A percentile compares a stretch with the other conserved stretches of the same genome.
Conservation (phyloP, 306 rosid genomes). For the Quercus engelmannii region DNA sequence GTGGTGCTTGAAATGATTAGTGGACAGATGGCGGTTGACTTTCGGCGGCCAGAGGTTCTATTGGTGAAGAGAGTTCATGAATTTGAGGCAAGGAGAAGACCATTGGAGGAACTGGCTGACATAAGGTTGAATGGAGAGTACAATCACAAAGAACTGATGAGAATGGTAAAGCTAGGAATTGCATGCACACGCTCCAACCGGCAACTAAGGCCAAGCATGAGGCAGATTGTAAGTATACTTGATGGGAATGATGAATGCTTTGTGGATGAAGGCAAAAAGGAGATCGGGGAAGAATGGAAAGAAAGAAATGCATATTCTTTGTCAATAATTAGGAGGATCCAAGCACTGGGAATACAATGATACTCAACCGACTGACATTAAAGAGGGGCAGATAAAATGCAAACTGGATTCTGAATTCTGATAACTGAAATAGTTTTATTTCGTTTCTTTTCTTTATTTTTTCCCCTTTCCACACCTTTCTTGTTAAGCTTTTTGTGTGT, state of each 20-base stretch:
- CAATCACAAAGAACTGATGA: constrained; percentile 56
- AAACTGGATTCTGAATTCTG: constrained; percentile 6
- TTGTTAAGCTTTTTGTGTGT: constrained; percentile 14
- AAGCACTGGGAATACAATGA: constrained; percentile 93
- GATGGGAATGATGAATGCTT: constrained; percentile 70
- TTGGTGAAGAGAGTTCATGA: constrained; percentile 73
- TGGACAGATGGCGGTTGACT: constrained; percentile 86
- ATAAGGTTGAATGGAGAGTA: constrained; percentile 58
- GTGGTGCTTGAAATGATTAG: constrained; percentile 79
- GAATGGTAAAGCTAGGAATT: constrained; percentile 64
- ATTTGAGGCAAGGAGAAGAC: constrained; percentile 48
- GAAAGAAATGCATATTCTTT: constrained; percentile 50
- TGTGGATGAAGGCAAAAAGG: constrained; percentile 29
- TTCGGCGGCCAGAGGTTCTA: constrained; percentile 79
- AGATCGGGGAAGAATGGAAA: constrained; percentile 74
- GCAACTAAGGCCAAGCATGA: constrained; percentile 66
- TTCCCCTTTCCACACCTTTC: constrained; percentile 3
- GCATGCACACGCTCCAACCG: constrained; percentile 64
- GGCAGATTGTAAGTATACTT: constrained; percentile 70
- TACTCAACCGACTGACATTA: not conserved
- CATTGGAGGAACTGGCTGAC: constrained; percentile 70
- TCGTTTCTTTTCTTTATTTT: constrained; percentile 13
- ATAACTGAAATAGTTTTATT: not conserved
- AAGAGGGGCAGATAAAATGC: constrained; percentile 18
- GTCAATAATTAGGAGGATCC: constrained; percentile 70